phyloP scores from a whole-genome alignment of 2,329 filamentous ascomycete genomes.

The Neonectria hederae region DNA sequence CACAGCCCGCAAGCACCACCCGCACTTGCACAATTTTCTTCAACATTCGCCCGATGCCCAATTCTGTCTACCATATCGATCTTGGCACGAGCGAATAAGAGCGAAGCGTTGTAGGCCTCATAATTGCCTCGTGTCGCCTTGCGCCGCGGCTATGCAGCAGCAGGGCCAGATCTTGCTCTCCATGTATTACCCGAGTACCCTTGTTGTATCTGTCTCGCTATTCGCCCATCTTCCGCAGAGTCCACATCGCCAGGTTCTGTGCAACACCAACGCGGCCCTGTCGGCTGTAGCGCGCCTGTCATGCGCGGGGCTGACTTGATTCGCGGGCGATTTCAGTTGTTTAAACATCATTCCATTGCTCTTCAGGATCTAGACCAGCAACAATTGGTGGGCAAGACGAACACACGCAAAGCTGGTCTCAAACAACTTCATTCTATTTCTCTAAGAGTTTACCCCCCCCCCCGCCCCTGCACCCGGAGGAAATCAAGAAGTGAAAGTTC shows the following conservation, averaged over 20 bases:
- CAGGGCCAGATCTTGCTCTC: not conserved
- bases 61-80: not conserved
- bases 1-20: not conserved
- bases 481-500: not conserved
- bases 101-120: not conserved
- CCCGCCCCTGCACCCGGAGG: not conserved
- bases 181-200: not conserved
- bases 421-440: not conserved
- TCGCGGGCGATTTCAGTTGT: not conserved
- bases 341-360: not conserved
- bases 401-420: not conserved
- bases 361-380: not conserved
- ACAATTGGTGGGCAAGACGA: not conserved
- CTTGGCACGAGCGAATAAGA: not conserved
- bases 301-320: not conserved
- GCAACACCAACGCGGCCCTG: not conserved
- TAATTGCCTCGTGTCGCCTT: not conserved
- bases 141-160: not conserved
- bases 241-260: not conserved
- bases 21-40: not conserved
- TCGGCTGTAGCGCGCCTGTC: not conserved
- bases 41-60: not conserved
- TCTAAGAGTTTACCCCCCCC: not conserved
- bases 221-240: not conserved
- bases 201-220: not conserved